Evolutionary conservation across 768 basidiomycete species (phyloP), one percentile per base, ranked within the genome.

Genomic region (Daedalea quercina): DNA sequence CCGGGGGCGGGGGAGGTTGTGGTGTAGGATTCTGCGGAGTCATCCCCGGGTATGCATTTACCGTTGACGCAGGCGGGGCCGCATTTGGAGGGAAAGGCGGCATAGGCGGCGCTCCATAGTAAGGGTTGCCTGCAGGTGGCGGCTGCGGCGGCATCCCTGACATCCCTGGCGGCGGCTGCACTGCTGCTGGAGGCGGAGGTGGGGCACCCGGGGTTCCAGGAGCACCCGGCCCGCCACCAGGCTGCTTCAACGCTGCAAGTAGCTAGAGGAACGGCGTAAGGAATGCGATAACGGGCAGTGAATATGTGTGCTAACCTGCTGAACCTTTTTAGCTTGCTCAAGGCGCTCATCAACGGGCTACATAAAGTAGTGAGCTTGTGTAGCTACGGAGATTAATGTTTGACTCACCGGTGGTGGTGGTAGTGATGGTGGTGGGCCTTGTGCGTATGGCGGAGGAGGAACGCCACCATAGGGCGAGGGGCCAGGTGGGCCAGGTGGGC

Each of bases 261-360:
- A 91, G 71, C 77, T 82, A 53, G 3, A 31, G 37, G 33, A 13
- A 50, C 42, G 24, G 33, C 48, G 47, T 35, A 50, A 47, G 41
- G 44, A n/a, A 35, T 47, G 17, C 19, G 22, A 44, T 48, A 44
- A 22, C 7, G 26, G 33, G 20, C 25, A 9, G 11, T 13, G 9
- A 34, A 17, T 33, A 1, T 7, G 47, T n/a, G n/a, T 46, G 26
- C 19, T 53, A 85, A 83, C 80, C 60, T 91, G 87, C 63, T 93
- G 91, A 9, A 94, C 90, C 67, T 80, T 87, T 51, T 84, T 80
- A 8, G 91, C 90, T 74, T 93, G 88, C 62, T 94, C 92, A 19
- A 94, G 73, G 12, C 91, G 85, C 47, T 93, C 90, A 53, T 93
- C 89, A 11, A 72, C 67, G 37, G 76, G 70, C 79, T 82, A 56